Evolutionary conservation across 192 early-diverging fungal genomes (phyloP), one percentile per base, ranked within the genome.

Genomic region (Umbelopsis sp.): DNA sequence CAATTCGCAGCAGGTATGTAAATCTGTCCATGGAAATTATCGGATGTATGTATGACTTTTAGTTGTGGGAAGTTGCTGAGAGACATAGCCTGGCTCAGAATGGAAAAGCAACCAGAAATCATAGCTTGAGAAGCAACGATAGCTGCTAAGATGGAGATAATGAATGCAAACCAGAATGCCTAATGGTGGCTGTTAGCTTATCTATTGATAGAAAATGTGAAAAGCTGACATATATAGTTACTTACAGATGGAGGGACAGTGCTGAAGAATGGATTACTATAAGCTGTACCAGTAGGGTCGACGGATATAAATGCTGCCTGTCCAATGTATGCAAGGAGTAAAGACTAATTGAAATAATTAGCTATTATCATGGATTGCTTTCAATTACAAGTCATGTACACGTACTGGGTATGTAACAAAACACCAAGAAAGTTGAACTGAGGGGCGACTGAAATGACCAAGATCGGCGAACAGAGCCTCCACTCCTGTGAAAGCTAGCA

Each of bases 111-210:
- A 12, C 78, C 85, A 27, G 78, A 78, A 47, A 88, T 86, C 52
- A 82, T 78, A 11, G 86, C 82, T 69, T 88, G 86, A 23, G 85
- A 88, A 23, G 85, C 86, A 20, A 88, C 77, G 64, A 88, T 88
- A 9, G 86, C 81, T 1, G 86, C 81, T 11, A 82, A 30, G 6
- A 78, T 87, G 13, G 85, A 83, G n/a, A 88, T 70, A 2, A 88
- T 71, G 25, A 87, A 66, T 21, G 82, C 72, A 10, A 79, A 67
- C 83, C 82, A 85, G 75, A 74, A 37, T 21, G 46, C 35, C 72
- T 78, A 23, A 0, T 44, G 12, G 49, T 46, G 70, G 69, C 3
- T 25, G 25, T 41, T 25, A 77, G 37, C n/a, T 18, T 44, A 61
- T 33, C 21, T 10, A 35, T 46, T 35, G 1, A 0, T 27, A 55